Conservation (phyloP, 805 yeast genomes). For the Suhomyces kilbournensis region DNA sequence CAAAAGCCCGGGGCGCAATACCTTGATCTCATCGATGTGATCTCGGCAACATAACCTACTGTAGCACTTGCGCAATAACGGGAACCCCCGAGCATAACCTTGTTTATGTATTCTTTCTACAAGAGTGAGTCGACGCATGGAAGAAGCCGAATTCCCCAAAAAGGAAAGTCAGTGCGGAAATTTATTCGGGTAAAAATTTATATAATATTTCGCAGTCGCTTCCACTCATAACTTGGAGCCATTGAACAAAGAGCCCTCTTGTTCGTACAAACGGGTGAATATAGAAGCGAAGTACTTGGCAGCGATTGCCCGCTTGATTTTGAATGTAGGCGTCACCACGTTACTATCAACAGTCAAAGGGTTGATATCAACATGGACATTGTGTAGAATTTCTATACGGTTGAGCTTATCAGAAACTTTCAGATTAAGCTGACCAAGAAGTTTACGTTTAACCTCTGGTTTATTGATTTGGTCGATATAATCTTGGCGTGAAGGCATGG, state of each 20-base stretch:
- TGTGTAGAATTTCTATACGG: conserved; percentile 34
- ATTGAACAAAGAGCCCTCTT: conserved; percentile 5
- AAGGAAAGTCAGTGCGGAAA: not conserved
- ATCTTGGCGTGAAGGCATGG: conserved; percentile 9
- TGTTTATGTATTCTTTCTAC: not conserved
- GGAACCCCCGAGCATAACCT: not conserved
- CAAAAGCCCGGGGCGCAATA: too few species aligned
- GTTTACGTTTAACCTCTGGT: conserved; percentile 17
- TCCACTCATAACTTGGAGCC: not conserved
- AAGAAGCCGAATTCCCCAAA: not conserved
- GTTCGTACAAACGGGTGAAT: conserved; percentile 10
- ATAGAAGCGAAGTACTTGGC: conserved; percentile 19
- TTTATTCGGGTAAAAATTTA: not conserved
- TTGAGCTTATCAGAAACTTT: conserved; percentile 19
- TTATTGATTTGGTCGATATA: conserved; percentile 22
- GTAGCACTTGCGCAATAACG: not conserved
- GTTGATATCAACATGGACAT: conserved; percentile 25
- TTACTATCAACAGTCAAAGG: conserved; percentile 24
- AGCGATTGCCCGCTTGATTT: conserved; percentile 21
- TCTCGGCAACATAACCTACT: too few species aligned
- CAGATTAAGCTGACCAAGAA: conserved; percentile 23
- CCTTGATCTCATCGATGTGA: too few species aligned
- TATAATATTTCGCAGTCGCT: not conserved
- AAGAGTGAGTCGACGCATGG: not conserved
- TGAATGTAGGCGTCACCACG: conserved; percentile 17